These are phyloP conservation scores for Inga leiocalycina DNA, from an alignment of 306 rosid genomes.

Conservation along the genomic window DNA sequence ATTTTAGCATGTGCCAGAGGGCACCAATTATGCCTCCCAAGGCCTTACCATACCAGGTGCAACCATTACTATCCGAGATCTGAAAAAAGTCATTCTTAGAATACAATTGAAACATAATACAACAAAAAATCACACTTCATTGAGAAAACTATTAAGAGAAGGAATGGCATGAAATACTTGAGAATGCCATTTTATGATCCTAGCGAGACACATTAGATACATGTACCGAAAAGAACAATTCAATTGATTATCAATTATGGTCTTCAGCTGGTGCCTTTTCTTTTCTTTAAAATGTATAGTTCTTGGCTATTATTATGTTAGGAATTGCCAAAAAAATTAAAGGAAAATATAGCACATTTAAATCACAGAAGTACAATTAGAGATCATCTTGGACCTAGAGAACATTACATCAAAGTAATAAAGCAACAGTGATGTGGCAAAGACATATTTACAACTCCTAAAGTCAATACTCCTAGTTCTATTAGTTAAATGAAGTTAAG, in stretches of 20 bases:
- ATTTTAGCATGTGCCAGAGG: slow-evolving; percentile 73
- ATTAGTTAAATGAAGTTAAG: slow-evolving; percentile 1
- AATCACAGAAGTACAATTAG: background rate
- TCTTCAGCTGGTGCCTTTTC: background rate
- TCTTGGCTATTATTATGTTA: background rate
- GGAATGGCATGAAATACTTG: slow-evolving; percentile 8
- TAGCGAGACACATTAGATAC: slow-evolving; percentile 12
- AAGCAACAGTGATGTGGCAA: background rate
- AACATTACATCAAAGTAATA: background rate
- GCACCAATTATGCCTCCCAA: slow-evolving; percentile 89
- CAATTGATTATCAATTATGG: slow-evolving; percentile 15
- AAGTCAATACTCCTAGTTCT: background rate
- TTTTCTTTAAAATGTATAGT: background rate
- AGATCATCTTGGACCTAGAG: slow-evolving; percentile 24
- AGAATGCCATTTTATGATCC: background rate
- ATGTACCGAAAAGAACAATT: background rate
- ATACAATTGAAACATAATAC: slow-evolving; percentile 3
- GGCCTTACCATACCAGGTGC: slow-evolving; percentile 94
- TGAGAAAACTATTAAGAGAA: slow-evolving; percentile 7
- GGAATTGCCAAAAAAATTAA: background rate
- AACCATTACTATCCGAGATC: slow-evolving; percentile 88
- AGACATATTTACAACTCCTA: slow-evolving; percentile 13
- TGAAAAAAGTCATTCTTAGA: slow-evolving; percentile 50
- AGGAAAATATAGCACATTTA: background rate
- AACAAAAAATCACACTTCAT: background rate